Evolutionary conservation across 2,329 filamentous ascomycete species (phyloP), one percentile per base, ranked within the genome.

Genomic region (Cytospora leucostoma): DNA sequence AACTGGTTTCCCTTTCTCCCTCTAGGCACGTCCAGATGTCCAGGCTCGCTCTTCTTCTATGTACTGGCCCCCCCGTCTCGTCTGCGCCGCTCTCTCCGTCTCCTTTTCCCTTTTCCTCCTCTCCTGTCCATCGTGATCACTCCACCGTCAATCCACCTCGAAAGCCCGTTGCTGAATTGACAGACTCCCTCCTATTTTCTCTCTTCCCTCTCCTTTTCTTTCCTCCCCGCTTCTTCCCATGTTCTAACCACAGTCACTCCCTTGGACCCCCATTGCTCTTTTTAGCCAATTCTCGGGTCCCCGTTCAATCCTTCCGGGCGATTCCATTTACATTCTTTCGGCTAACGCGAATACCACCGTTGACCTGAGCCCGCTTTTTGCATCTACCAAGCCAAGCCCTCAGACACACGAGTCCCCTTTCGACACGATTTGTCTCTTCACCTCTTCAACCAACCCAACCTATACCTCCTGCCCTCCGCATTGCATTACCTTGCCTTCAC

Each of bases 251-350:
- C 74, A 81, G 80, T 83, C 81, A 76, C 76, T 83, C 80, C 75
- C 80, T 83, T 81, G 74, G 73, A 73, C 51, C 71, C 71, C 63
- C 68, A 70, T 71, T 70, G 71, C 70, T 74, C 75, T 74, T 71
- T 59, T 21, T 44, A 50, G 59, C 59, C 59, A 55, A 37, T 61
- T 74, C 72, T 67, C 66, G 71, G 73, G 71, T 76, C 76, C 77
- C 79, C 80, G 79, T 79, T 71, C 80, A 82, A 78, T 82, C 80
- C 72, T 81, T 83, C 74, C 79, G 75, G 75, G 75, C 76, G 74
- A 58, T 74, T 69, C 74, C 74, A 76, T 79, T 78, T 63, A 73
- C 79, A 76, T 74, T 76, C 75, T 72, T 76, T 75, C 67, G 68
- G 68, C 71, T 71, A 68, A 62, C 62, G 62, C 63, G 69, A 68